A percentile compares a stretch with the other conserved stretches of the same genome.
phyloP scores from a whole-genome alignment of 768 basidiomycete species.

The Zangia roseola region DNA sequence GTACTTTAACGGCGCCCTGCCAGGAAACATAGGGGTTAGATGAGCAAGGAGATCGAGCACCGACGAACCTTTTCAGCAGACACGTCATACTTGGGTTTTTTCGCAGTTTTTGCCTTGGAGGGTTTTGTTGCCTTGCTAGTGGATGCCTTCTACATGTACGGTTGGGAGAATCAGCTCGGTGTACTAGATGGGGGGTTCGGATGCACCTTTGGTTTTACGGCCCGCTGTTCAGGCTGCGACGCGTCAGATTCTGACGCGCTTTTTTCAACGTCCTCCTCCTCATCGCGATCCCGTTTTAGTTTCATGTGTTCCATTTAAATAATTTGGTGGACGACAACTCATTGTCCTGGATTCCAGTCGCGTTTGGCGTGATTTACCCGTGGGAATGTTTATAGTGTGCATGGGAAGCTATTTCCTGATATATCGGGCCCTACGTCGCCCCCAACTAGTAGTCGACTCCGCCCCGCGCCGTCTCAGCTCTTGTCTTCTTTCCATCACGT shows the following conservation, averaged over 20 bases:
- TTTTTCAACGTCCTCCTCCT: constrained; percentile 9
- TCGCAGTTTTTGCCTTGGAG: constrained; percentile 24
- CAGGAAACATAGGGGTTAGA: constrained; percentile 17
- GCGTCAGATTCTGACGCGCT: constrained; percentile 19
- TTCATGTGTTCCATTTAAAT: constrained; percentile 15
- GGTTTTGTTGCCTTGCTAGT: constrained; percentile 10
- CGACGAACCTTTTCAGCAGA: constrained; percentile 10
- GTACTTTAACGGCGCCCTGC: constrained; percentile 13
- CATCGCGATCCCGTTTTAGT: constrained; percentile 17
- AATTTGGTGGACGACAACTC: too few species aligned
- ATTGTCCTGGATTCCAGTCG: too few species aligned
- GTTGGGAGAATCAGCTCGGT: background rate
- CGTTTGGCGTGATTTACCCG: constrained; percentile 4
- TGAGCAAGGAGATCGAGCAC: background rate
- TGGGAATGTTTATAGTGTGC: background rate
- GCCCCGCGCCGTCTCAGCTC: constrained; percentile 2
- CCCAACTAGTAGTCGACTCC: constrained; percentile 7
- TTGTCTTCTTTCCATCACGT: constrained; percentile 14
- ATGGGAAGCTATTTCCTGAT: constrained; percentile 33
- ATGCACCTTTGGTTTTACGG: constrained; percentile 15
- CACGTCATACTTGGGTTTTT: constrained; percentile 35
- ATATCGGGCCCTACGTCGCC: constrained; percentile 29
- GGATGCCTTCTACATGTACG: background rate
- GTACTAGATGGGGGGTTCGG: background rate
- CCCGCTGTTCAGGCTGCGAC: constrained; percentile 1